phyloP scores from a whole-genome alignment of 495 filamentous ascomycete genomes.

The Penicillium paradoxum region DNA sequence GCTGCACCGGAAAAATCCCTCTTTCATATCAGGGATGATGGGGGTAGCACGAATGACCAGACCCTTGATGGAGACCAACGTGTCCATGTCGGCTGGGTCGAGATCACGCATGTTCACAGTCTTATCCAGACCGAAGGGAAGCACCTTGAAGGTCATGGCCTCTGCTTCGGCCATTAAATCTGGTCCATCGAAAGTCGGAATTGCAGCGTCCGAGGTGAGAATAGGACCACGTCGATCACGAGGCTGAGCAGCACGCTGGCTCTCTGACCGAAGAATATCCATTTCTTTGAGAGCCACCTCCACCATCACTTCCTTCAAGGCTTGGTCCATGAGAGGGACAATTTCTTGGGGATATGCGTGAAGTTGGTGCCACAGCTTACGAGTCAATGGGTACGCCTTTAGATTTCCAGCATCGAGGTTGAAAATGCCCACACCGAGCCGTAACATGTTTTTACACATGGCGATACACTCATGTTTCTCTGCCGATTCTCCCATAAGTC shows the following conservation, averaged over 20 bases:
- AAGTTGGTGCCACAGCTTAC: constrained; percentile 92
- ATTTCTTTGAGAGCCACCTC: constrained; percentile 80
- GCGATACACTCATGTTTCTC: constrained; percentile 74
- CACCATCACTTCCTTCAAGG: constrained; percentile 87
- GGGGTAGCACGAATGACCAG: constrained; percentile 94
- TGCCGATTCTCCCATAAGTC: constrained; percentile 51
- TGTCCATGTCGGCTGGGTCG: constrained; percentile 93
- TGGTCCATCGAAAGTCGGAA: constrained; percentile 72
- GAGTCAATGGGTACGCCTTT: constrained; percentile 85
- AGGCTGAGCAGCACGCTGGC: constrained; percentile 38
- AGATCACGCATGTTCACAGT: constrained; percentile 91
- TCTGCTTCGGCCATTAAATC: constrained; percentile 62
- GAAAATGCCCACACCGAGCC: constrained; percentile 72
- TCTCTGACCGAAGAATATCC: constrained; percentile 58
- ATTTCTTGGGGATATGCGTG: constrained; percentile 93
- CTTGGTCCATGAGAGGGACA: constrained; percentile 92
- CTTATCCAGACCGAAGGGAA: constrained; percentile 83
- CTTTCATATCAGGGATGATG: constrained; percentile 97
- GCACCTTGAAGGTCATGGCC: constrained; percentile 72
- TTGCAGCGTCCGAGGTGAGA: constrained; percentile 66
- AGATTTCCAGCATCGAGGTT: constrained; percentile 88
- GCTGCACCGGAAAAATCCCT: constrained; percentile 92
- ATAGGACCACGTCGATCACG: constrained; percentile 22
- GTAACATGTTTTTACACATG: constrained; percentile 84
- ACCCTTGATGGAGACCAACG: constrained; percentile 92